Conservation (phyloP, 202 grass and related monocot species). For the Sporobolus alterniflorus region DNA sequence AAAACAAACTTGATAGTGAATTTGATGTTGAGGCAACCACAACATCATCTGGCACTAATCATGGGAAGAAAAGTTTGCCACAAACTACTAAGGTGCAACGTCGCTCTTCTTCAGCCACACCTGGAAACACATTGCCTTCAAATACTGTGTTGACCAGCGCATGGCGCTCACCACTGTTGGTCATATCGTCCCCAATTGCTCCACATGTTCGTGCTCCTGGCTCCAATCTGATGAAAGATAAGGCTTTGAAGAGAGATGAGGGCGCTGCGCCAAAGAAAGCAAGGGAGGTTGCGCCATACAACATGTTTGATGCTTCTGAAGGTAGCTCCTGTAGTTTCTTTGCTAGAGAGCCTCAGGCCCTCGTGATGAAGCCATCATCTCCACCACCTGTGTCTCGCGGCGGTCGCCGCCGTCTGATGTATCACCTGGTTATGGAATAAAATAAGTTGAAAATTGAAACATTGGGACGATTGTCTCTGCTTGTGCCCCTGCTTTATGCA, state of each 20-base stretch:
- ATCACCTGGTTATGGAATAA: slow-evolving; percentile 77
- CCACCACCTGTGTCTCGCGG: slow-evolving; percentile 40
- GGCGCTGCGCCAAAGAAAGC: slow-evolving; percentile 37
- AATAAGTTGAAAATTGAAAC: slow-evolving; percentile 57
- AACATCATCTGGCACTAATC: slow-evolving; percentile 35
- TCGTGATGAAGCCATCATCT: slow-evolving; percentile 72
- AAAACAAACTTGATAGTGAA: slow-evolving; percentile 41
- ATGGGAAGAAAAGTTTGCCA: slow-evolving; percentile 28
- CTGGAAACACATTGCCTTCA: slow-evolving; percentile 32
- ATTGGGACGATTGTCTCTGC: slow-evolving; percentile 41
- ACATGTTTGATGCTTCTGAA: slow-evolving; percentile 70
- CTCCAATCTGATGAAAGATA: slow-evolving; percentile 75
- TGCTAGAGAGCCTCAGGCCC: slow-evolving; percentile 75
- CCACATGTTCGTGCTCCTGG: slow-evolving; percentile 77
- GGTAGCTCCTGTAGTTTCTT: slow-evolving; percentile 89
- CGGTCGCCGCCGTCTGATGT: slow-evolving; percentile 65
- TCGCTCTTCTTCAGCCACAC: slow-evolving; percentile 29
- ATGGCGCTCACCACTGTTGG: slow-evolving; percentile 32
- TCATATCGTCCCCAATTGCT: slow-evolving; percentile 54
- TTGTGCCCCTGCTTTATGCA: slow-evolving; percentile 13
- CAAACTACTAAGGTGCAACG: slow-evolving; percentile 43
- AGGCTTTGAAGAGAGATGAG: slow-evolving; percentile 49
- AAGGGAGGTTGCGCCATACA: slow-evolving; percentile 46
- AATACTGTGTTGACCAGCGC: slow-evolving; percentile 2
- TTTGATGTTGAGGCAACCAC: slow-evolving; percentile 35